Evolutionary conservation across 2,329 filamentous ascomycete genomes (phyloP), one percentile per base, ranked within the genome.

Genomic region (Cercospora sp.): DNA sequence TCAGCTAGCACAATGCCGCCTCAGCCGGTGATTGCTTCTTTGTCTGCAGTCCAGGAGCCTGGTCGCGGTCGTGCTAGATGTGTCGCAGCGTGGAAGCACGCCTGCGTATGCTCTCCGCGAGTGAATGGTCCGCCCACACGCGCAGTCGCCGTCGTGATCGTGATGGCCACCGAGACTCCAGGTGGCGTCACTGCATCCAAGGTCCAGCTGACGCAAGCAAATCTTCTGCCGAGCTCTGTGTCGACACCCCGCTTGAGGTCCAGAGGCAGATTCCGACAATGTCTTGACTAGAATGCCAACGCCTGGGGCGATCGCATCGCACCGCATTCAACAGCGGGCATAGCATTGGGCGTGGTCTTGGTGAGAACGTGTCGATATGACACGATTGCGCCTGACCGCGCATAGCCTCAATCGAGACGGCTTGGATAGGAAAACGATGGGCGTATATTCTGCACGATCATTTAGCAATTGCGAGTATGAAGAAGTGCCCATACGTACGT

Each of bases 131-230:
- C 10, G 42, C 40, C 30, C 16, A n/a, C 18, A 31, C n/a, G 23
- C 33, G 18, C 33, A 12, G 12, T 9, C 36, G 12, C 20, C 9
- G 23, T 18, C 40, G 31, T 20, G 40, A 23, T 33, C 40, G 51
- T 20, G 40, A 10, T 33, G 33, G 33, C 30, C 48, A 30, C 28
- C 10, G 26, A 6, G 31, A 53, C n/a, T 55, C 63, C 57, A 42
- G 48, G 68, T 70, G 68, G 68, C 66, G 68, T 68, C 63, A 63
- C 55, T 31, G 40, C 60, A 64, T 67, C 63, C 65, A 65, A 65
- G 66, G 59, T 64, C 60, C 60, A 45, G 65, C 68, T 68, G 68
- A 70, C 68, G 68, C 66, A 68, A 68, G 64, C 64, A 59, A 67
- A 65, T 57, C 63, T 67, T 60, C 64, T 64, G 58, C 68, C 63